Conservation (phyloP, 495 filamentous ascomycete species). For the Penicillium pancosmium region DNA sequence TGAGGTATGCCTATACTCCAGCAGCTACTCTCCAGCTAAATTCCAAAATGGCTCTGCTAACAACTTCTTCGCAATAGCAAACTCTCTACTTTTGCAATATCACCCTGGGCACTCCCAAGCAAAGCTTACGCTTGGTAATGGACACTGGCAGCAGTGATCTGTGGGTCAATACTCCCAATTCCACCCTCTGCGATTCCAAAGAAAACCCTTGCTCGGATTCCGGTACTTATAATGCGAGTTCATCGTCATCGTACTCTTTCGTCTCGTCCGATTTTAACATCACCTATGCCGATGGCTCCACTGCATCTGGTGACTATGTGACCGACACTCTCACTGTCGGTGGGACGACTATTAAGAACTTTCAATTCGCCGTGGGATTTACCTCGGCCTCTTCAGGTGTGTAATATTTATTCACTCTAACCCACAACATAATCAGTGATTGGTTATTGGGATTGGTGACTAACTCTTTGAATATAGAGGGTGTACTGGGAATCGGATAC, state of each 20-base stretch:
- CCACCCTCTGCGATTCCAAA: constrained; percentile 55
- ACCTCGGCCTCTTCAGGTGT: constrained; percentile 58
- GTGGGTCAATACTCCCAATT: constrained; percentile 76
- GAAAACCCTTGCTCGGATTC: constrained; percentile 54
- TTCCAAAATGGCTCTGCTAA: neutral
- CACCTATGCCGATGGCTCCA: constrained; percentile 84
- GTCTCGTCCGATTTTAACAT: constrained; percentile 85
- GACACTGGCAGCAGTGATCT: constrained; percentile 90
- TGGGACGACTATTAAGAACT: constrained; percentile 54
- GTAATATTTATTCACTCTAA: constrained; percentile 8
- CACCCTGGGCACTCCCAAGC: constrained; percentile 71
- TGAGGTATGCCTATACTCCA: constrained; percentile 30
- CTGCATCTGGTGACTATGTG: constrained; percentile 80
- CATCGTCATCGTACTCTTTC: constrained; percentile 79
- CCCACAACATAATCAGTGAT: no score
- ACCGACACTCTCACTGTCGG: constrained; percentile 77
- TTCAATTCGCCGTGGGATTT: constrained; percentile 91
- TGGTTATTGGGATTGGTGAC: neutral
- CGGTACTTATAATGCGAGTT: constrained; percentile 72
- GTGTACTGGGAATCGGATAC: constrained; percentile 94
- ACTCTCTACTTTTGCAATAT: constrained; percentile 71
- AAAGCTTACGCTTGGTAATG: constrained; percentile 65
- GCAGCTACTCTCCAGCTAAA: neutral
- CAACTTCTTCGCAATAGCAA: constrained; percentile 28
- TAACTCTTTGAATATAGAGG: constrained; percentile 47